Evolutionary conservation across 1,139 yeast species (phyloP), one percentile per base, ranked within the genome.

Genomic region (Kurtzmaniella natalensis): DNA sequence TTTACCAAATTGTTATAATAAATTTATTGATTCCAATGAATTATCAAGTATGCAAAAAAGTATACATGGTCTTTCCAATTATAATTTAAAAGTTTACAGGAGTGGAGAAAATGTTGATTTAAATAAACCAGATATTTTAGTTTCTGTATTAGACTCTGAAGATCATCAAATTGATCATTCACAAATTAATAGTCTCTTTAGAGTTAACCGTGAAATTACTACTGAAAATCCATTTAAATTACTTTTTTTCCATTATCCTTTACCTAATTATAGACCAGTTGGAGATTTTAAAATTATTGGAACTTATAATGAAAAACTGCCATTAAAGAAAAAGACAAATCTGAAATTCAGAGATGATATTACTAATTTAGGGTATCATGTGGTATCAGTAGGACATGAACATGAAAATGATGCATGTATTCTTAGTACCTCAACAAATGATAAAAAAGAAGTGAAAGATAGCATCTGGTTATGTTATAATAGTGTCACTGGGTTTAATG

Each of bases 391-490:
- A 18, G 78, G 79, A 6, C 74, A 72, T 41, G 80, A 75, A 42
- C 78, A 73, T 46, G 72, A 65, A 28, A 75, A 74, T 47, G 79
- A 74, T 42, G 76, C 76, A 10, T 75, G 80, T 45, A 50, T 72
- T 18, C 34, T 55, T 15, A 51, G 55, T 34, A 51, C 52, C 24
- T 33, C 32, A 7, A 24, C 32, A 18, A 39, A 38, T 14, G 42
- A 42, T n/a, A 46, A 45, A 19, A 34, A 37, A 3, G 41, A 39
- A 8, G 38, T 32, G 3, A 41, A 45, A 17, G 30, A 32, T 24
- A 39, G 48, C 21, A 53, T 64, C 28, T 66, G 72, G 70, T 51
- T 68, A 24, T 68, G 73, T 44, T 68, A 63, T 45, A 55, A 56
- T 38, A 55, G 69, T 28, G 55, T 63, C 14, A 53, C 71, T 7